These are phyloP conservation scores for Chamaecyparis obtusa DNA, from an alignment of 75 land plant species.

Conservation along the genomic window DNA sequence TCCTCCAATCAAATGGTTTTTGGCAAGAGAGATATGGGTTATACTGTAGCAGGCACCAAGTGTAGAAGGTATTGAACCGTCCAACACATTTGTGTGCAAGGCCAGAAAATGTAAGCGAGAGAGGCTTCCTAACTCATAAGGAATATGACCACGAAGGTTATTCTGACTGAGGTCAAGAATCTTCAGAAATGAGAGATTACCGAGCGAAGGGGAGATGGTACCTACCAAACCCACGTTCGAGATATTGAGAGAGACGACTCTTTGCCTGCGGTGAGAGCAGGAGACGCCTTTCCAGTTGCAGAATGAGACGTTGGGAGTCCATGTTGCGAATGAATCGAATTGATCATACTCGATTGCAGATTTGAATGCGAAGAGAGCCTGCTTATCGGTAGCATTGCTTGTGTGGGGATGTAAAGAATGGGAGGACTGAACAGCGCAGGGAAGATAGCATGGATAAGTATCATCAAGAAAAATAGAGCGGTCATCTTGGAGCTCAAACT, in stretches of 20 bases:
- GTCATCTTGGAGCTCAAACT: no score
- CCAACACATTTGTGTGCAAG: slow-evolving; percentile 54
- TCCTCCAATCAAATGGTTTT: slow-evolving; percentile 64
- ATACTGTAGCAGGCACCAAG: slow-evolving; percentile 62
- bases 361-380: background rate
- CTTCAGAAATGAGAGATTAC: background rate
- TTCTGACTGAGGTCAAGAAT: slow-evolving; percentile 65
- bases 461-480: no score
- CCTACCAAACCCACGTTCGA: slow-evolving; percentile 17
- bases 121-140: slow-evolving; percentile 44
- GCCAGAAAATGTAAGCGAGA: slow-evolving; percentile 46
- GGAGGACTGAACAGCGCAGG: background rate
- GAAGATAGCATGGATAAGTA: background rate
- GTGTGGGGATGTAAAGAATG: background rate
- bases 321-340: background rate
- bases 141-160: slow-evolving; percentile 72
- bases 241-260: slow-evolving; percentile 4
- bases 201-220: slow-evolving; percentile 9
- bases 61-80: slow-evolving; percentile 59
- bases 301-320: no score
- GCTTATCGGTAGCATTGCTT: background rate
- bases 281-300: no score
- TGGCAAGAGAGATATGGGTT: slow-evolving; percentile 53
- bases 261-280: no score
- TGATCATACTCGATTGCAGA: background rate